These are phyloP conservation scores for Pleurotus platypus DNA, from an alignment of 768 basidiomycete species.

Conservation along the genomic window DNA sequence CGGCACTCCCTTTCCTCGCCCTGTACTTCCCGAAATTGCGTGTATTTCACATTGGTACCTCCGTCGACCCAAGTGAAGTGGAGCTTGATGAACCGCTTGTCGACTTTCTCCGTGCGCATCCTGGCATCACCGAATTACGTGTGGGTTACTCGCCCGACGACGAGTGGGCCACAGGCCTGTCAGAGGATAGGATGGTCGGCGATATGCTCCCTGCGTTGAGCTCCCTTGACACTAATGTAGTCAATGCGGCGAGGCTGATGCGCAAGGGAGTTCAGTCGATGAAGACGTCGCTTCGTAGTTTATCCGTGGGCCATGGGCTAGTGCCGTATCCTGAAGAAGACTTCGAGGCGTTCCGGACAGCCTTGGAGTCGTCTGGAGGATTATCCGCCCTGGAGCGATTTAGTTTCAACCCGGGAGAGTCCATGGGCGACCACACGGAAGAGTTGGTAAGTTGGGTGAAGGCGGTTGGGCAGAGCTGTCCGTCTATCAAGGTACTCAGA, in stretches of 20 bases:
- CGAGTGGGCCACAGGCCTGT: neutral
- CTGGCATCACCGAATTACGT: neutral
- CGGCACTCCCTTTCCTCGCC: neutral
- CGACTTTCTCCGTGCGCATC: neutral
- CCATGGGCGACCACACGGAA: neutral
- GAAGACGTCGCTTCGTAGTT: neutral
- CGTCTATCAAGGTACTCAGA: neutral
- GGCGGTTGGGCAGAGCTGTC: neutral
- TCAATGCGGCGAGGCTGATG: neutral
- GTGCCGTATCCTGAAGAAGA: neutral
- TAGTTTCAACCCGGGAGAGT: neutral
- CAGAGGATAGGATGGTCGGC: neutral
- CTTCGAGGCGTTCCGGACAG: neutral
- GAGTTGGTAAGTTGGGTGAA: neutral
- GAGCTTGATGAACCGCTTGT: neutral
- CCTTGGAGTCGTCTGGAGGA: neutral
- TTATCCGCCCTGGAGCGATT: neutral
- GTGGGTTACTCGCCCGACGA: neutral
- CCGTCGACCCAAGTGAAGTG: constrained; percentile 2
- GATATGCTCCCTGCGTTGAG: neutral
- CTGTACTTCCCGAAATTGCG: constrained; percentile 1
- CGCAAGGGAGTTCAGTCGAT: neutral
- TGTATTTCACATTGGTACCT: neutral
- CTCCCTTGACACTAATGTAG: neutral
- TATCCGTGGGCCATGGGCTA: neutral